These are phyloP conservation scores for Auxenochlorella pyrenoidosa DNA, from an alignment of 139 green algal genomes.

Conservation along the genomic window DNA sequence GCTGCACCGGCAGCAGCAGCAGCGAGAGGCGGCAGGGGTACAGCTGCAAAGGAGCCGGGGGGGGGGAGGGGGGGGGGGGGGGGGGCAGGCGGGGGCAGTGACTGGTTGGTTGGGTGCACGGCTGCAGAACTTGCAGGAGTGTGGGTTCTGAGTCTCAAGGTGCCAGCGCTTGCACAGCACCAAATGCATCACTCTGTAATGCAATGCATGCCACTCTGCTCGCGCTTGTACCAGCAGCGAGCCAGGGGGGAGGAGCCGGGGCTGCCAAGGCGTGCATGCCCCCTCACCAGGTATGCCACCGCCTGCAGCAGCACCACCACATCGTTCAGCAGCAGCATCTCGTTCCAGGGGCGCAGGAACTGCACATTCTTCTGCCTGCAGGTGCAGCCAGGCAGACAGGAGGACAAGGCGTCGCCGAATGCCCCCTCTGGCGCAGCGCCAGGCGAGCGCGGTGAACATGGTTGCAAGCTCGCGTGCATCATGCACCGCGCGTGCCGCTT, in stretches of 20 bases:
- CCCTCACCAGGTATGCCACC: not conserved
- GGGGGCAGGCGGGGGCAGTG: not conserved
- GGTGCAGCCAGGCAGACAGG: too few species aligned
- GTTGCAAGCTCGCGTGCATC: too few species aligned
- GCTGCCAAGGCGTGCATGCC: too few species aligned
- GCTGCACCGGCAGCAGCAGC: conserved; percentile 21
- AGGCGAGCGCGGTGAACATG: too few species aligned
- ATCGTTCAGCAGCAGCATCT: conserved; percentile 23
- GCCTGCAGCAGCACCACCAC: not conserved
- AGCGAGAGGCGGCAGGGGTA: conserved; percentile 33
- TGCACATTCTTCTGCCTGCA: conserved; percentile 3
- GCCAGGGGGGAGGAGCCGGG: too few species aligned
- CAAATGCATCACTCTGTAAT: not conserved
- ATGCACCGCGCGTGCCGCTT: too few species aligned
- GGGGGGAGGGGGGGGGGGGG: not conserved
- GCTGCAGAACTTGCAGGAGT: not conserved
- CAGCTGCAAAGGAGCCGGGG: not conserved
- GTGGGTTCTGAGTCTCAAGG: not conserved
- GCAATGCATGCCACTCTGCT: not conserved
- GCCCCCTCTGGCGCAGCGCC: too few species aligned
- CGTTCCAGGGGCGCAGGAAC: conserved; percentile 10
- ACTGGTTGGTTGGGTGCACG: not conserved
- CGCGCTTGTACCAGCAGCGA: too few species aligned
- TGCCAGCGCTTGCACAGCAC: not conserved
- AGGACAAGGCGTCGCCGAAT: too few species aligned